A percentile compares a stretch with the other conserved stretches of the same genome.
Conservation (phyloP, 176 grass and related monocot species). For the Echinochloa phyllopogon region DNA sequence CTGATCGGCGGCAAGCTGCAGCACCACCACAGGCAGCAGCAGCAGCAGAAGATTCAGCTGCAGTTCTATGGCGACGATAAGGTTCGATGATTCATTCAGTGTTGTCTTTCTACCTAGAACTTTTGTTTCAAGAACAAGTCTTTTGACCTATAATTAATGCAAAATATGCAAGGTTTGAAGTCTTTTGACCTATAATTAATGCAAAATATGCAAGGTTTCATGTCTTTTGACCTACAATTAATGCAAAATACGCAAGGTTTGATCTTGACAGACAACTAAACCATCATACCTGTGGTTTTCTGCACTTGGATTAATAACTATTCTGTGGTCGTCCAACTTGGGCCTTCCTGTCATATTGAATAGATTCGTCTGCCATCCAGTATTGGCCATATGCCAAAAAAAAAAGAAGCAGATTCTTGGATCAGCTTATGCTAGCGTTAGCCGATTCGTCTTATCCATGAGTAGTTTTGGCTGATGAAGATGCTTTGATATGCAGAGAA, state of each 20-base stretch:
- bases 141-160: neutral
- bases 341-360: neutral
- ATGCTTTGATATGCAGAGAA: conserved; percentile 66
- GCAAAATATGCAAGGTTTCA: too few relatives aligned
- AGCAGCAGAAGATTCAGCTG: conserved; percentile 78
- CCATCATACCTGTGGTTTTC: neutral
- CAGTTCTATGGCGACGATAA: conserved; percentile 81
- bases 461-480: neutral
- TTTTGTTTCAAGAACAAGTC: neutral
- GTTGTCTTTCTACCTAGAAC: neutral
- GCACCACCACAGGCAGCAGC: conserved; percentile 48
- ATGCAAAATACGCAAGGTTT: neutral
- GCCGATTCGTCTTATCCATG: neutral
- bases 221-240: neutral
- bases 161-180: too few relatives aligned
- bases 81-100: conserved; percentile 32
- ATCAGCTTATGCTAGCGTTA: neutral
- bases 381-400: neutral
- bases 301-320: neutral
- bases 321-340: neutral
- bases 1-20: conserved; percentile 54
- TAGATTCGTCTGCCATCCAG: neutral
- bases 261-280: neutral
- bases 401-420: neutral
- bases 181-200: too few relatives aligned